Evolutionary conservation across 2,329 filamentous ascomycete genomes (phyloP).

Genomic region (Parascedosporium putredinis): DNA sequence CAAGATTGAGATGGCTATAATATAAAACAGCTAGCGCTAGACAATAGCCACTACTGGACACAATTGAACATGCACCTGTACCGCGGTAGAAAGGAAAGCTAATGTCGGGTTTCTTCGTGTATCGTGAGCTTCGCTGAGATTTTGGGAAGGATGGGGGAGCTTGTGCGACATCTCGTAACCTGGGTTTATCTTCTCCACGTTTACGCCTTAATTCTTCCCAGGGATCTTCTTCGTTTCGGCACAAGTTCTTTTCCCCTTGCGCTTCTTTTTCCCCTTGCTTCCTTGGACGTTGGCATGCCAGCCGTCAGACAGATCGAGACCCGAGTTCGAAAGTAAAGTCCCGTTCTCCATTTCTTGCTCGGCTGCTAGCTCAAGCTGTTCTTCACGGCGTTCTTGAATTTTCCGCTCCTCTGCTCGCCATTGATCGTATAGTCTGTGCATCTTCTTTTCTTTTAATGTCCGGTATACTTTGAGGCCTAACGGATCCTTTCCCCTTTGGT

Average conservation of each 20-base stretch:
- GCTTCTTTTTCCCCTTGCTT: conserved; percentile 32
- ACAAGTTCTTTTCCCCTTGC: conserved; percentile 24
- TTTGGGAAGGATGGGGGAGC: conserved; percentile 67
- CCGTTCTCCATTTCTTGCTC: conserved; percentile 48
- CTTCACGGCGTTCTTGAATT: conserved; percentile 52
- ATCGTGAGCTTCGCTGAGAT: conserved; percentile 10
- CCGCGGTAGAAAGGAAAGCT: too few species aligned
- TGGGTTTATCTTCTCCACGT: conserved; percentile 43
- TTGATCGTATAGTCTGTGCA: conserved; percentile 71
- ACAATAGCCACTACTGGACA: too few species aligned
- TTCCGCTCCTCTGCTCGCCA: conserved; percentile 59
- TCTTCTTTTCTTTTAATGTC: conserved; percentile 76
- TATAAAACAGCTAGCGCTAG: too few species aligned
- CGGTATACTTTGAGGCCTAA: conserved; percentile 55
- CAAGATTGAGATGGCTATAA: too few species aligned
- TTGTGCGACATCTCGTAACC: conserved; percentile 51
- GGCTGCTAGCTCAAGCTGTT: conserved; percentile 54
- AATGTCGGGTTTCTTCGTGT: background rate
- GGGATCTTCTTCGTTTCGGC: conserved; percentile 50
- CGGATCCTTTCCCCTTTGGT: conserved; percentile 52
- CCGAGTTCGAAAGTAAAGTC: background rate
- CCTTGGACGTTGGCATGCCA: conserved; percentile 22
- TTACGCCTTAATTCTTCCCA: conserved; percentile 66
- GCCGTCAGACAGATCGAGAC: conserved; percentile 5
- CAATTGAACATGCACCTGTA: too few species aligned